phyloP scores from a whole-genome alignment of 371 early-diverging fungal species.

The Gilbertella persicaria region DNA sequence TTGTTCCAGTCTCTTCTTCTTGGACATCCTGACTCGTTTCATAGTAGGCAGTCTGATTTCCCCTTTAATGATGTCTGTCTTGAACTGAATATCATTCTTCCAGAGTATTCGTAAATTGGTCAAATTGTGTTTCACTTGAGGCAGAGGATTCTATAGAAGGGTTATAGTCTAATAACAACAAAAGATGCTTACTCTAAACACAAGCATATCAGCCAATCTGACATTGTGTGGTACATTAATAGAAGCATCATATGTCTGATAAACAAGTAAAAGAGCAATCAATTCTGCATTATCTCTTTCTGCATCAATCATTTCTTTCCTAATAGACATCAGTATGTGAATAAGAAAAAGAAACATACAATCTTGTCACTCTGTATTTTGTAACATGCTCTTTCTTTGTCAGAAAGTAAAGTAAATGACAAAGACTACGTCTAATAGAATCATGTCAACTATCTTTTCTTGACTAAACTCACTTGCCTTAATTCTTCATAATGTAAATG shows the following conservation, averaged over 20 bases:
- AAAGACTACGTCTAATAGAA: conserved; percentile 37
- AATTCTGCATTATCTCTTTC: conserved; percentile 40
- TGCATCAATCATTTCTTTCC: conserved; percentile 36
- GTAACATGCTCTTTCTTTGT: conserved; percentile 52
- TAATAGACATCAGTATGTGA: conserved; percentile 8
- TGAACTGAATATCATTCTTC: conserved; percentile 7
- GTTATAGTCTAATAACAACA: background rate
- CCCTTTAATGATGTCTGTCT: background rate
- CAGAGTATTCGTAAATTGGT: conserved; percentile 29
- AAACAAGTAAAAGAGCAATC: conserved; percentile 42
- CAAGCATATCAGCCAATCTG: conserved; percentile 6
- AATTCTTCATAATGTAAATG: conserved; percentile 39
- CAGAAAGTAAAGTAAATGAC: conserved; percentile 58
- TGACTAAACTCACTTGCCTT: conserved; percentile 36
- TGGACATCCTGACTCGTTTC: background rate
- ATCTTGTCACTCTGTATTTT: conserved; percentile 44
- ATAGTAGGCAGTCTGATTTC: background rate
- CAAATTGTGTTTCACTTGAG: conserved; percentile 27
- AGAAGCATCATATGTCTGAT: conserved; percentile 40
- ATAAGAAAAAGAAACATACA: conserved; percentile 34
- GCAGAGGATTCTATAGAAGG: conserved; percentile 40
- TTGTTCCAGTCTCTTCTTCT: background rate
- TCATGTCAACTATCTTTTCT: background rate
- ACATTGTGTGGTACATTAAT: conserved; percentile 30
- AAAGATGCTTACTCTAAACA: conserved; percentile 7